Evolutionary conservation across 257 asterid species (phyloP).

Genomic region (Lavandula angustifolia): DNA sequence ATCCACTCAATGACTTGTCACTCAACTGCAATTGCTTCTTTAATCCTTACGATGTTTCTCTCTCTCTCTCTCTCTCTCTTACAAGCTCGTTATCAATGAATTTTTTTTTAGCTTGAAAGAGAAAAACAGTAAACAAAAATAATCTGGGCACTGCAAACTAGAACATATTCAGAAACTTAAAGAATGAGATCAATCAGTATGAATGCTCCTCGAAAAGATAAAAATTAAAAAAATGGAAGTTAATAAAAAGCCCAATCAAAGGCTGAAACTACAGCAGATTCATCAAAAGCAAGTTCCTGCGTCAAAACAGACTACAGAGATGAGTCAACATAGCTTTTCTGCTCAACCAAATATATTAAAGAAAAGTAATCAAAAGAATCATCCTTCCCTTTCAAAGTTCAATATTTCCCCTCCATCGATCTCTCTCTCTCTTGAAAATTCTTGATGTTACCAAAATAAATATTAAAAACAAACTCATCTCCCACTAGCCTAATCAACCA

Average conservation of each 20-base stretch:
- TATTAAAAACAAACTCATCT: neutral
- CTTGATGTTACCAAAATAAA: neutral
- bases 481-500: conserved; percentile 38
- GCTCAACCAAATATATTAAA: conserved; percentile 25
- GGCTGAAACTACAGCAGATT: conserved; percentile 31
- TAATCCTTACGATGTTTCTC: no score
- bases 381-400: conserved; percentile 13
- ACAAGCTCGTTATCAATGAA: no score
- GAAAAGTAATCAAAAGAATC: conserved; percentile 22
- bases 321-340: conserved; percentile 28
- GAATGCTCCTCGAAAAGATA: neutral
- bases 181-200: neutral
- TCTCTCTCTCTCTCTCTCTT: no score
- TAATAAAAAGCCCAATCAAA: conserved; percentile 23
- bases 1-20: no score
- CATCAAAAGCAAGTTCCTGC: conserved; percentile 27
- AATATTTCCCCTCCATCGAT: neutral
- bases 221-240: neutral
- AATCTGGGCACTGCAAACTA: neutral
- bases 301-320: neutral
- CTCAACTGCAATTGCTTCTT: no score
- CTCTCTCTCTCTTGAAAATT: conserved; percentile 18
- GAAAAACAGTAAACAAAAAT: no score
- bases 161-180: neutral
- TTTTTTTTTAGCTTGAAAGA: neutral